Conservation (phyloP, 1,284 basidiomycete species). For the Fomitiporia mediterranea region DNA sequence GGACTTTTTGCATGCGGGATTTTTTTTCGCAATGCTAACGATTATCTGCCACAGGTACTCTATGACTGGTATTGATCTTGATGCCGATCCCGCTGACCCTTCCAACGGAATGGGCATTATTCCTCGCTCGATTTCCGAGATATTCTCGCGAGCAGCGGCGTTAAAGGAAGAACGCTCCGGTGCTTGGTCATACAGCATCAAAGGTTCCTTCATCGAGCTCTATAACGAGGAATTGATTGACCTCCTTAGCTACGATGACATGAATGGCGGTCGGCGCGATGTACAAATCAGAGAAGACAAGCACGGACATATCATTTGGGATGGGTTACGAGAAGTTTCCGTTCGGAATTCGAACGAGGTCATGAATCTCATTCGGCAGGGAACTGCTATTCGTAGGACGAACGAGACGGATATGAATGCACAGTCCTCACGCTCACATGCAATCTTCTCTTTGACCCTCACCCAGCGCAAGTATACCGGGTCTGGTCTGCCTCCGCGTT, state of each 20-base stretch:
- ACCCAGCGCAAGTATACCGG: constrained; percentile 81
- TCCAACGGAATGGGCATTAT: constrained; percentile 89
- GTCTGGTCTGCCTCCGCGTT: constrained; percentile 60
- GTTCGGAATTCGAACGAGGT: constrained; percentile 84
- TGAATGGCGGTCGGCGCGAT: constrained; percentile 61
- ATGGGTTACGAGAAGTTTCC: constrained; percentile 86
- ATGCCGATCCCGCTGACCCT: constrained; percentile 72
- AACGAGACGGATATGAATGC: constrained; percentile 99
- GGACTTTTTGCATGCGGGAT: not conserved
- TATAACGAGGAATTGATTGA: constrained; percentile 98
- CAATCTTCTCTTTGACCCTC: constrained; percentile 95
- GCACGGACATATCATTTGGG: constrained; percentile 96
- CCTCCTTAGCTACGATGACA: constrained; percentile 70
- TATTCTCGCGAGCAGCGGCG: constrained; percentile 78
- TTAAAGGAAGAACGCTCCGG: constrained; percentile 71
- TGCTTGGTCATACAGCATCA: constrained; percentile 70
- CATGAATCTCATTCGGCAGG: constrained; percentile 87
- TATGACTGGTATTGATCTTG: constrained; percentile 89
- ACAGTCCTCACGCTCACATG: constrained; percentile 95
- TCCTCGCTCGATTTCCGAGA: constrained; percentile 88
- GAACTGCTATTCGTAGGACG: constrained; percentile 86
- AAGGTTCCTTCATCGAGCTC: constrained; percentile 91
- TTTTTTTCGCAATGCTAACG: constrained; percentile 4
- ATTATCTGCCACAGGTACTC: constrained; percentile 30
- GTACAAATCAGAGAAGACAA: constrained; percentile 97